Evolutionary conservation across 164 flowering plant species (phyloP).

Genomic region (Euptelea pleiosperma): DNA sequence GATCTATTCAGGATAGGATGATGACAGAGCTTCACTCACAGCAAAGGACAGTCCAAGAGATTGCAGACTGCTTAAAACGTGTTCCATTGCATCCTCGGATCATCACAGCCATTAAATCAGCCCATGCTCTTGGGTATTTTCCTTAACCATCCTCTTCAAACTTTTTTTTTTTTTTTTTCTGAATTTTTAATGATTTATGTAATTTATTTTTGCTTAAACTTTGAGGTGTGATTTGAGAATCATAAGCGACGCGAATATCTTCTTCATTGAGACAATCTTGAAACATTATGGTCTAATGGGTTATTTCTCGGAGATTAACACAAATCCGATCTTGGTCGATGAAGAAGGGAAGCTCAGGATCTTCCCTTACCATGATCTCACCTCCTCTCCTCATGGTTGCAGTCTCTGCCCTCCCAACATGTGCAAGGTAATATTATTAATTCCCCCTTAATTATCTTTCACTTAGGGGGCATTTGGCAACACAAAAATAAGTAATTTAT

Average conservation of each 20-base stretch:
- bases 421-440: conserved; percentile 73
- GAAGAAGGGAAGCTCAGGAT: conserved; percentile 67
- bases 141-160: too few relatives aligned
- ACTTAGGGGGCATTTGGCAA: too few relatives aligned
- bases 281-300: conserved; percentile 53
- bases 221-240: conserved; percentile 78
- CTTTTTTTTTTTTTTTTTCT: too few relatives aligned
- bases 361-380: conserved; percentile 61
- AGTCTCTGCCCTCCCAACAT: conserved; percentile 79
- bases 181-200: too few relatives aligned
- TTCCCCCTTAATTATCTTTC: too few relatives aligned
- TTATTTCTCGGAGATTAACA: conserved; percentile 70
- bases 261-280: conserved; percentile 82
- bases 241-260: conserved; percentile 76
- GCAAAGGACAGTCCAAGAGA: conserved; percentile 57
- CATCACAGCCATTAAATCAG: conserved; percentile 51
- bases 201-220: not conserved
- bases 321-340: conserved; percentile 66
- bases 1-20: conserved; percentile 52
- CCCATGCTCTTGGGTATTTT: conserved; percentile 62
- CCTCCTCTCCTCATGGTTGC: conserved; percentile 62
- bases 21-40: conserved; percentile 56
- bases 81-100: conserved; percentile 48
- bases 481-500: too few relatives aligned
- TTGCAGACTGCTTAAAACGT: conserved; percentile 50